Conservation (phyloP, 768 basidiomycete species). For the Kwoniella europaea region DNA sequence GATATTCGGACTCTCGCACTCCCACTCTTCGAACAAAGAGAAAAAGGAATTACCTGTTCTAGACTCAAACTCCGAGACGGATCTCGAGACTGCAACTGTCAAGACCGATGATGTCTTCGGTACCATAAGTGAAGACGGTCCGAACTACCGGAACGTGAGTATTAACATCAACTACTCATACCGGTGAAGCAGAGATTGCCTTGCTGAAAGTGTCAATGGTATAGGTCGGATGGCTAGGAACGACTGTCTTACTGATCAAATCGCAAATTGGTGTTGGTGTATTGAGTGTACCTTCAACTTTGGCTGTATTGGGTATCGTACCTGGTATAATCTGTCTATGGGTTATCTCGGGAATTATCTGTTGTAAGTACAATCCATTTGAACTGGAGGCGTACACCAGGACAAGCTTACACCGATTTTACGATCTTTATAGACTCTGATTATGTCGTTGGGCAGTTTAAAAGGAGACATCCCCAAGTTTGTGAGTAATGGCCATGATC, state of each 20-base stretch:
- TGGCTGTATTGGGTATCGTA: constrained; percentile 21
- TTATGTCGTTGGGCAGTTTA: constrained; percentile 48
- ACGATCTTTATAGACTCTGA: constrained; percentile 30
- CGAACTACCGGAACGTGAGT: constrained; percentile 32
- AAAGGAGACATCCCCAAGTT: constrained; percentile 47
- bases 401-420: background rate
- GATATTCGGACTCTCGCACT: background rate
- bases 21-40: background rate
- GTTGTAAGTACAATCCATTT: constrained; percentile 19
- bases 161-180: background rate
- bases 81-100: constrained; percentile 2
- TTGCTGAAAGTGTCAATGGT: background rate
- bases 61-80: background rate
- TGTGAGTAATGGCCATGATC: constrained; percentile 10
- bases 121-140: constrained; percentile 27
- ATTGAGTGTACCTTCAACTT: constrained; percentile 29
- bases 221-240: constrained; percentile 30
- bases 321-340: constrained; percentile 30
- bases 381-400: background rate
- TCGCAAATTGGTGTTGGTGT: constrained; percentile 46
- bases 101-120: constrained; percentile 37
- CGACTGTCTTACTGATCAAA: constrained; percentile 40
- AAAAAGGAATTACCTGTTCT: background rate
- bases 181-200: background rate
- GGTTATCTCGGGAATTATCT: constrained; percentile 36